phyloP scores from a whole-genome alignment of 2,329 filamentous ascomycete genomes.

The Verticillium albo-atrum region DNA sequence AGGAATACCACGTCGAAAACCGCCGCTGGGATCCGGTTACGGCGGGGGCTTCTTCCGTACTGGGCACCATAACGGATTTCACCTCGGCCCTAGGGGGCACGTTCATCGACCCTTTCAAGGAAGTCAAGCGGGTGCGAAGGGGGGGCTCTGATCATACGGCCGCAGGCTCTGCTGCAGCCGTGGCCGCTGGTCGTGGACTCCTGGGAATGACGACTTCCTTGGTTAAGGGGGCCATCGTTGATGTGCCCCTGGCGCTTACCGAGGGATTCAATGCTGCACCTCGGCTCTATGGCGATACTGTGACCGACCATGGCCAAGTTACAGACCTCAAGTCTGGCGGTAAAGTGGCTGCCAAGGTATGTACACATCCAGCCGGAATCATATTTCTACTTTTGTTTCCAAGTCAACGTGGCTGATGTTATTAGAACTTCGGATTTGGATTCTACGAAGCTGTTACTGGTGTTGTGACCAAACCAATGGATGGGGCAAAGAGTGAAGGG shows the following conservation, averaged over 20 bases:
- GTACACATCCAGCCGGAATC: too few species aligned
- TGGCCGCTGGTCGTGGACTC: constrained; percentile 4
- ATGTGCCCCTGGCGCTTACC: constrained; percentile 28
- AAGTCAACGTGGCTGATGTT: too few species aligned
- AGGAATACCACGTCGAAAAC: constrained; percentile 28
- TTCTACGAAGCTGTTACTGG: constrained; percentile 25
- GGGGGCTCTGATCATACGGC: background rate
- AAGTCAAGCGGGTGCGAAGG: constrained; percentile 2
- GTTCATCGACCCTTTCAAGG: constrained; percentile 12
- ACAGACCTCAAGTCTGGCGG: constrained; percentile 26
- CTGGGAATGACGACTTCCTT: constrained; percentile 17
- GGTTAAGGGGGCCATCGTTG: constrained; percentile 26
- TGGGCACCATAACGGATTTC: constrained; percentile 8
- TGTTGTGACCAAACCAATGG: constrained; percentile 21
- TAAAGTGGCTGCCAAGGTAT: constrained; percentile 20
- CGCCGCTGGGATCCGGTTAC: constrained; percentile 30
- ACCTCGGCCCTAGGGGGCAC: constrained; percentile 9
- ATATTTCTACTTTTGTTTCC: too few species aligned
- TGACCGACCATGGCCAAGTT: constrained; percentile 23
- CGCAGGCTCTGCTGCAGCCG: constrained; percentile 2
- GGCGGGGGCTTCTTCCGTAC: constrained; percentile 13
- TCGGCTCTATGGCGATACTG: constrained; percentile 28
- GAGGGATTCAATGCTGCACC: constrained; percentile 29
- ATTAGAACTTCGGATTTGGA: constrained; percentile 16
- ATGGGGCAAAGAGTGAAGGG: constrained; percentile 25